Base-by-base conservation (phyloP, 441 rosid species). In the Populus tomentosa region DNA sequence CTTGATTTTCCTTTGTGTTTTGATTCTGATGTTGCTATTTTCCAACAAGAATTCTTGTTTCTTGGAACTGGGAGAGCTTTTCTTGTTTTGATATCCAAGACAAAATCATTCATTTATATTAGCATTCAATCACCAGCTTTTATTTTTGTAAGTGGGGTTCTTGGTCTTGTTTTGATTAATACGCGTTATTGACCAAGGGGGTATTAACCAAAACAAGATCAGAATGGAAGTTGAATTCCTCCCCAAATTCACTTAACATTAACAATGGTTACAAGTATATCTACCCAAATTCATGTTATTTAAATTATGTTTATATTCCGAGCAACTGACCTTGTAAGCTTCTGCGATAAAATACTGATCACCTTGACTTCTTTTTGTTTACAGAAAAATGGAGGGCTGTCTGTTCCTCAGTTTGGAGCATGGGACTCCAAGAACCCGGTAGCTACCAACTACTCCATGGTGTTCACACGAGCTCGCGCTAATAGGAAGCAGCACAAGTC, bases 401-500 rank as follows among this genome's bases (percentile, higher is more conserved):
- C 95, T 23, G 85, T 91, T 68, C 97, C 97, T 69, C 91, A 87
- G 83, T 94, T 94, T 64, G 98, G 98, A 81, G 94, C 82, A 8
- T 94, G 98, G 97, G 93, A 91, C 78, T 87, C 86, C 42, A 84
- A 83, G 74, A 80, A 76, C 70, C 80, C 83, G 5, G 91, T 83
- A 32, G 83, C 83, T 10, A 88, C 90, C 1, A 79, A 90, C 75
- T 94, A 94, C 78, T 90, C 98, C n/a, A 64, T 89, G 84, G 93
- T 88, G 62, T 92, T 94, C 79, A 73, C 90, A 0, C 81, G 62
- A 72, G 96, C 97, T 77, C 92, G 94, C 0, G 94, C 87, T 9
- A 86, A 89, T 21, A 85, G 88, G 86, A 91, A 92, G 86, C 91
- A 86, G 67, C 88, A 85, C 14, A 91, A 90, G 86, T 85, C 75